A percentile compares a stretch with the other conserved stretches of the same genome.
Conservation (phyloP, 2,329 filamentous ascomycete species). For the Monilinia fructigena region DNA sequence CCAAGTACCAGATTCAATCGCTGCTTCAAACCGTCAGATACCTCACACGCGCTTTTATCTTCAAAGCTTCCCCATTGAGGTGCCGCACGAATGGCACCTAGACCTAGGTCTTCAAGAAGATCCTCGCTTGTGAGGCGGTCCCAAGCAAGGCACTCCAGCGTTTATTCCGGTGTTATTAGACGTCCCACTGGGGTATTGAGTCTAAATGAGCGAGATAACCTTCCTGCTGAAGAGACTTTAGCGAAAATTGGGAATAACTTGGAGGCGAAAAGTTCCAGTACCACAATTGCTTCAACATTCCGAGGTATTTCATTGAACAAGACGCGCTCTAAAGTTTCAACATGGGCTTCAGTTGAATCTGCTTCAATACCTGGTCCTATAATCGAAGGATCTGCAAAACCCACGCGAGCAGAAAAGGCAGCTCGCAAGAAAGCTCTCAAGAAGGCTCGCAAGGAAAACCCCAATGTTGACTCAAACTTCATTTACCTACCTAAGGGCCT, state of each 20-base stretch:
- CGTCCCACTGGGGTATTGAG: too few relatives aligned
- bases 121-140: background rate
- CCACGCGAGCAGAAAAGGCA: background rate
- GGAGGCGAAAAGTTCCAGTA: background rate
- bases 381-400: background rate
- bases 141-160: background rate
- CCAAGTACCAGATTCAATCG: background rate
- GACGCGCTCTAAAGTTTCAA: slow-evolving; percentile 1
- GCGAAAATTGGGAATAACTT: background rate
- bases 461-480: background rate
- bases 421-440: slow-evolving; percentile 4
- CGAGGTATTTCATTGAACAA: background rate
- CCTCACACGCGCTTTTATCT: background rate
- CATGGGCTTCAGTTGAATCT: background rate
- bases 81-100: background rate
- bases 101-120: background rate
- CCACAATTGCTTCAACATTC: background rate
- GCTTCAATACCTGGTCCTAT: background rate
- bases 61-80: background rate
- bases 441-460: slow-evolving; percentile 7
- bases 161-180: background rate
- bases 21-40: background rate
- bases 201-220: too few relatives aligned
- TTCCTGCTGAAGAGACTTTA: background rate
- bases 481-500: slow-evolving; percentile 3